Conservation (phyloP, 179 eudicot genomes). For the Actinidia chinensis region DNA sequence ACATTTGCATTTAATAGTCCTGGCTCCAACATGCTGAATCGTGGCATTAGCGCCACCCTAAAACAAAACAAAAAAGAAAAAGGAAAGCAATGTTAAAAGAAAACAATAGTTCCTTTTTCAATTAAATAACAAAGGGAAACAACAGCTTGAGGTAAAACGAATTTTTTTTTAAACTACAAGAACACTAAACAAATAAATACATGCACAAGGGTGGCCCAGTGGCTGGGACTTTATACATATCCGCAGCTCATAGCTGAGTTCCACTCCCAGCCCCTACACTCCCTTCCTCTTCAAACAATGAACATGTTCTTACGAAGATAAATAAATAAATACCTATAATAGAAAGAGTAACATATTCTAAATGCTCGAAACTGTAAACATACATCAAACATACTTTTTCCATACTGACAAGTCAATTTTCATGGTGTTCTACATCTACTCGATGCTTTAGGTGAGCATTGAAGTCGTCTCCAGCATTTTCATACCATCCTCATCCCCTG, state of each 20-base stretch:
- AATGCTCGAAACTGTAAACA: not conserved
- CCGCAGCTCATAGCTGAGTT: too few relatives aligned
- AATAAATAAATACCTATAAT: not conserved
- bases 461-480: conserved; percentile 57
- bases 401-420: not conserved
- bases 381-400: not conserved
- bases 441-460: conserved; percentile 34
- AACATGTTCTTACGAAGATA: not conserved
- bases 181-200: conserved; percentile 3
- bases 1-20: not conserved
- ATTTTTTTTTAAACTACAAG: not conserved
- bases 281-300: too few relatives aligned
- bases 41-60: not conserved
- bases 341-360: not conserved
- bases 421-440: conserved; percentile 18
- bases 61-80: not conserved
- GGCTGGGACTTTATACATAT: too few relatives aligned
- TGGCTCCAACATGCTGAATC: not conserved
- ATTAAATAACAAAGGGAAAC: not conserved
- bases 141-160: conserved; percentile 2
- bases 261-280: too few relatives aligned
- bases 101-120: not conserved
- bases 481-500: conserved; percentile 52
- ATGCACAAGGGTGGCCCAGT: not conserved
- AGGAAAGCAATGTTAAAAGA: not conserved